Evolutionary conservation across 2,329 filamentous ascomycete species (phyloP), one percentile per base, ranked within the genome.

Genomic region (Epichloe scottii): DNA sequence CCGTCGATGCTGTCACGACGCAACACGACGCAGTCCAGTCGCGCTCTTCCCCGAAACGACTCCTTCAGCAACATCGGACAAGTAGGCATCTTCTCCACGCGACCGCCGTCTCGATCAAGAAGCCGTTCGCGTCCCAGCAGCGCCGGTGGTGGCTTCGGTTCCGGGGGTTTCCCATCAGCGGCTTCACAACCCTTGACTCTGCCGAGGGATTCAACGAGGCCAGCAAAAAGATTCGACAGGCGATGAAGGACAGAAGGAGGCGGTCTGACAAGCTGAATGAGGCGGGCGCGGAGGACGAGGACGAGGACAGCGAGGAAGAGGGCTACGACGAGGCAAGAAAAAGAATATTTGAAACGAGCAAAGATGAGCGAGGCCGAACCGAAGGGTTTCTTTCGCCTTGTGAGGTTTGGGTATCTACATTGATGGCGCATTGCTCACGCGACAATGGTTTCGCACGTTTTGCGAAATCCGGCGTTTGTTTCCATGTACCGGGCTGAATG

Each of bases 51-150:
- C 8, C 83, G 87, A 54, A 96, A 95, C 71, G 93, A 97, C 68
- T 93, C 87, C 0, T 96, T 96, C 71, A 84, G 84, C 67, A 91
- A 97, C 66, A 85, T 97, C 56, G 85, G 87, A 12, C 82, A 79
- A 46, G 85, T 95, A 57, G 87, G 86, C 54, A 84, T 98, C 69
- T 98, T 97, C 70, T 89, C 90, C 3, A 93, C 88, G 15, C 78
- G 87, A 33, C 89, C 90, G 4, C 78, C 85, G n/a, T 94, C 87
- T 48, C 82, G 89, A n/a, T 84, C 79, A 48, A 78, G 82, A 51
- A 84, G 78, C 57, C 76, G 85, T 26, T 87, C 82, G 59, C 77
- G 84, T 48, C 87, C 81, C 59, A 81, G 84, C 65, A 87, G 82
- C 55, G 79, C 77, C 54, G 80, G 81, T 40, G 79, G 80, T 26